phyloP scores from a whole-genome alignment of 331 rosid genomes.

The Erythrophleum ivorense region DNA sequence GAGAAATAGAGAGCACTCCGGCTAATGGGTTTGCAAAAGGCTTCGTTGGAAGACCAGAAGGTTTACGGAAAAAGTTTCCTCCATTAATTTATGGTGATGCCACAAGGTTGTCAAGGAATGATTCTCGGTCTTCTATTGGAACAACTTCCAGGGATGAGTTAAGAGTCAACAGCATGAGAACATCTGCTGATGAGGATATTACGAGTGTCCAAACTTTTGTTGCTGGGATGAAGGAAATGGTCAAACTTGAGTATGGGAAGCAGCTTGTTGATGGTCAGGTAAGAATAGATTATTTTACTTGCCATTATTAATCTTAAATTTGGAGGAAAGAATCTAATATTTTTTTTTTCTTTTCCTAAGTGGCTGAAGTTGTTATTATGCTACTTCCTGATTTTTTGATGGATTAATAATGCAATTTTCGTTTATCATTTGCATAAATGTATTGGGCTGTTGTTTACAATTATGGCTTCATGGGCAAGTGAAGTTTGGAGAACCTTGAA shows the following conservation, averaged over 20 bases:
- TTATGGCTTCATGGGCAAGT: conserved; percentile 23
- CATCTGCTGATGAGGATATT: conserved; percentile 73
- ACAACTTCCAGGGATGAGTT: conserved; percentile 70
- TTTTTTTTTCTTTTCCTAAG: neutral
- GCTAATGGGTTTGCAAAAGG: conserved; percentile 64
- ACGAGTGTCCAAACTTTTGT: conserved; percentile 90
- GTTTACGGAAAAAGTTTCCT: conserved; percentile 60
- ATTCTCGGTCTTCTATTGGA: conserved; percentile 84
- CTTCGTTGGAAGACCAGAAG: conserved; percentile 91
- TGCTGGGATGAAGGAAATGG: conserved; percentile 91
- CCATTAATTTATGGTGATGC: conserved; percentile 55
- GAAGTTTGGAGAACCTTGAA: conserved; percentile 30
- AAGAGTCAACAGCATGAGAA: conserved; percentile 51
- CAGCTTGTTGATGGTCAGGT: conserved; percentile 77
- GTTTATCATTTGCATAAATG: neutral
- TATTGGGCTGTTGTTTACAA: conserved; percentile 1
- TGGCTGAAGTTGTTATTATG: conserved; percentile 16
- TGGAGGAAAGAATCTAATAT: neutral
- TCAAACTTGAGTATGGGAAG: conserved; percentile 78
- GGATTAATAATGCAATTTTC: neutral
- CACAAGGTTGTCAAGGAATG: conserved; percentile 57
- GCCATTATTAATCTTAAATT: conserved; percentile 13
- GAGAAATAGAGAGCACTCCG: conserved; percentile 67
- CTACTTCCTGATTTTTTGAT: conserved; percentile 1
- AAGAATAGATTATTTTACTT: conserved; percentile 42